Conservation (phyloP, 2,329 filamentous ascomycete species). For the Parascedosporium putredinis region DNA sequence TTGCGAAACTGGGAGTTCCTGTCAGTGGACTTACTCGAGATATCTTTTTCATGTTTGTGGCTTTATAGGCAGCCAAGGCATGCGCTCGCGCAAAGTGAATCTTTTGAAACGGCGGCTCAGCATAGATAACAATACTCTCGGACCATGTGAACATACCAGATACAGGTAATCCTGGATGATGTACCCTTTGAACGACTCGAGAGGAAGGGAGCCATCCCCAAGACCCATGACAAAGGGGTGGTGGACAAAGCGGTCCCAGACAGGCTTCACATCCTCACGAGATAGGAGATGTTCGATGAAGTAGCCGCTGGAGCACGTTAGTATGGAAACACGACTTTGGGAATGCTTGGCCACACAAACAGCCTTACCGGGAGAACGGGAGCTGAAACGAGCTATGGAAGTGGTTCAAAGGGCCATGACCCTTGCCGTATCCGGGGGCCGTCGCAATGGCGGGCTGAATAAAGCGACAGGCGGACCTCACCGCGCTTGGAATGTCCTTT, state of each 20-base stretch:
- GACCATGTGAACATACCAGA: constrained; percentile 53
- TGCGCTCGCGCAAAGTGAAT: constrained; percentile 82
- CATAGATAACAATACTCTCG: no score
- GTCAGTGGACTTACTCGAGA: constrained; percentile 38
- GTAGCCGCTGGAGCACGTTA: constrained; percentile 41
- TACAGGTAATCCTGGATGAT: constrained; percentile 90
- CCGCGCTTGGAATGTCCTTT: constrained; percentile 44
- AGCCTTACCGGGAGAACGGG: constrained; percentile 54
- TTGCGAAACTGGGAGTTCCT: neutral
- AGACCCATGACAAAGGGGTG: constrained; percentile 75
- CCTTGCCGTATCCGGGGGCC: constrained; percentile 51
- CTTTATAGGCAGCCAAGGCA: constrained; percentile 77
- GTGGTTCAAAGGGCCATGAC: constrained; percentile 66
- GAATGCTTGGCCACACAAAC: neutral
- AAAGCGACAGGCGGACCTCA: constrained; percentile 59
- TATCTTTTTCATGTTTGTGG: constrained; percentile 63
- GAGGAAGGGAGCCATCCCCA: constrained; percentile 62
- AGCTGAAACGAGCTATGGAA: constrained; percentile 62
- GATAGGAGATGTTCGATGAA: constrained; percentile 78
- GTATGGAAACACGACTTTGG: constrained; percentile 8
- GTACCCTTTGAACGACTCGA: constrained; percentile 76
- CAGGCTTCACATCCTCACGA: constrained; percentile 58
- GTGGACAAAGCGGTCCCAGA: constrained; percentile 68
- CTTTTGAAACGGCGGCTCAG: no score
- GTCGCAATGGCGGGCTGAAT: constrained; percentile 61